Base-by-base conservation (phyloP, 805 yeast species). In the Cyberlindnera suaveolens region DNA sequence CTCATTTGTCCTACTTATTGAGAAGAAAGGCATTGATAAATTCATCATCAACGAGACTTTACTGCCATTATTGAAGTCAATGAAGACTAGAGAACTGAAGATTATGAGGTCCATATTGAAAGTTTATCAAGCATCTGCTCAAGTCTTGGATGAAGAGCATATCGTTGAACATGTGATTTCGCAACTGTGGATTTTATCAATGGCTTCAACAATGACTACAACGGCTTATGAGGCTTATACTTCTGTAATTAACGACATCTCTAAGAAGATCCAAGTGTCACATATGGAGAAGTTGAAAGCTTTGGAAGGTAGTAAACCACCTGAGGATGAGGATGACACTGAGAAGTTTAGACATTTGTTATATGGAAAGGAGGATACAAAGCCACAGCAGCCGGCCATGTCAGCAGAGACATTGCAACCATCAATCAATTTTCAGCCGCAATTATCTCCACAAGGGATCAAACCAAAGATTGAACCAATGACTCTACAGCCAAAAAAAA, bases 51-150 rank as follows among this genome's bases (percentile, higher is more conserved):
- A 72, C 31, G 97, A 91, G 39, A 86, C 83, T 42, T 68, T 93
- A 32, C 63, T 93, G n/a, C 96, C 96, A 0, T 64, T 91, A 18
- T 67, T 91, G 44, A 75, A 76, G 52, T 76, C 78, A 14, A 75
- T 87, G 73, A 87, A 87, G 60, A 82, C 93, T 23, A 68, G 93
- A 47, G 90, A 85, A 54, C 72, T 85, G 14, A 65, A 78, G 36
- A 79, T 86, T 33, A 71, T 85, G 35, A 58, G 68, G 52, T 67
- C 74, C 20, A 67, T 79, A 4, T 53, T 80, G 30, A 57, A 56
- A 13, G 66, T 78, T 6, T 74, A 76, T 52, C 51, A 54, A 14
- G 46, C 62, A 1, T 40, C 60, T 6, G 61, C 65, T 2, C 52
- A 50, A 17, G 60, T 74, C 10, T 66, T 78, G 16, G 73, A 67